Evolutionary conservation across 2,329 filamentous ascomycete species (phyloP).

Genomic region (Diplodia intermedia): DNA sequence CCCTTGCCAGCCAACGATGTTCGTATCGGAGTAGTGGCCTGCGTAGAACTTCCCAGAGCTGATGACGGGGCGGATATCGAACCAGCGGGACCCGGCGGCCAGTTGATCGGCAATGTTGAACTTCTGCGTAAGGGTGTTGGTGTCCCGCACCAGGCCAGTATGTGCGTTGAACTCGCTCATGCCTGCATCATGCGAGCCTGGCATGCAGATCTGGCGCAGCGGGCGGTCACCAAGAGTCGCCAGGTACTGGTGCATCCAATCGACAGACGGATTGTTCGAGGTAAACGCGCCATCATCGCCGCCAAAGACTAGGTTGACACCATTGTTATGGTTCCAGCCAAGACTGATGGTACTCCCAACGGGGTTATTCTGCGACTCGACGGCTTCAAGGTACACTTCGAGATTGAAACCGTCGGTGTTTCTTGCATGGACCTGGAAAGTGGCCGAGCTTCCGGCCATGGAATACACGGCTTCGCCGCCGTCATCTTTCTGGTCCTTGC

Average conservation of each 20-base stretch:
- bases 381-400: conserved; percentile 42
- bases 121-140: conserved; percentile 57
- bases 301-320: conserved; percentile 49
- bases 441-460: conserved; percentile 41
- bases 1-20: conserved; percentile 50
- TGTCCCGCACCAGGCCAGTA: conserved; percentile 49
- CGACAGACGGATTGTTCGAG: conserved; percentile 46
- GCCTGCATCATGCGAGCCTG: conserved; percentile 59
- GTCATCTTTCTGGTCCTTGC: conserved; percentile 42
- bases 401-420: conserved; percentile 39
- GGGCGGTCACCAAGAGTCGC: conserved; percentile 49
- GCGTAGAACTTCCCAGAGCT: conserved; percentile 51
- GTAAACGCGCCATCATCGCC: conserved; percentile 47
- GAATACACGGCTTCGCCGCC: conserved; percentile 47
- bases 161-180: conserved; percentile 54
- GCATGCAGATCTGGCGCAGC: conserved; percentile 56
- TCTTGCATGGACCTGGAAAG: conserved; percentile 43
- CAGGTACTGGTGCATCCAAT: conserved; percentile 53
- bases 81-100: conserved; percentile 55
- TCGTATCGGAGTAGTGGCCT: conserved; percentile 52
- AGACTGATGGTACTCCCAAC: conserved; percentile 44
- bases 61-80: conserved; percentile 56
- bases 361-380: conserved; percentile 45
- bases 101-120: conserved; percentile 56
- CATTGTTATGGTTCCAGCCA: conserved; percentile 46